These are phyloP conservation scores for Metschnikowia koreensis DNA, from an alignment of 805 yeast species.

Conservation along the genomic window DNA sequence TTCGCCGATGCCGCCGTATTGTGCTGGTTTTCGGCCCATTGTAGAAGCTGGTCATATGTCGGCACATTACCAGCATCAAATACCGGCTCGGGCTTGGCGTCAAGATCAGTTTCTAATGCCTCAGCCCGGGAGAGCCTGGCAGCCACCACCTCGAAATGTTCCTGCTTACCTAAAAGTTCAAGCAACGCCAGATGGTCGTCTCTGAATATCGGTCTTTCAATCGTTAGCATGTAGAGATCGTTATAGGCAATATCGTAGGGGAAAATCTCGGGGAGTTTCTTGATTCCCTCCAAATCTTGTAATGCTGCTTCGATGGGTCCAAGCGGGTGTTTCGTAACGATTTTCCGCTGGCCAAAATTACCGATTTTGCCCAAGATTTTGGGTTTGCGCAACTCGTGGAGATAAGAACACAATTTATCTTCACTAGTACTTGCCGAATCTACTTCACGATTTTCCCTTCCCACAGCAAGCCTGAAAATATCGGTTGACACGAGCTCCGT, in stretches of 20 bases:
- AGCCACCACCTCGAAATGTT: conserved; percentile 29
- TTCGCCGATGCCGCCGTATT: not conserved
- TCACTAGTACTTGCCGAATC: not conserved
- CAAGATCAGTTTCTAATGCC: conserved; percentile 2
- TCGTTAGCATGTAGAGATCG: conserved; percentile 27
- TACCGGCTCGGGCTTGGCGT: not conserved
- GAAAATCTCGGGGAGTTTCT: conserved; percentile 15
- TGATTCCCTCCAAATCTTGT: conserved; percentile 2
- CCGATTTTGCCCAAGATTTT: not conserved
- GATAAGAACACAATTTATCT: conserved; percentile 3
- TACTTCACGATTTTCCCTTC: not conserved
- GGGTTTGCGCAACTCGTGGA: not conserved
- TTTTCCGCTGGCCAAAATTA: not conserved
- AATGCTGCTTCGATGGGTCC: not conserved
- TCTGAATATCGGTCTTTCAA: conserved; percentile 27
- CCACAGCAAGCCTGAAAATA: conserved; percentile 27
- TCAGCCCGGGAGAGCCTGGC: conserved; percentile 15
- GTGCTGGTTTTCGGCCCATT: conserved; percentile 8
- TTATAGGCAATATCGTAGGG: conserved; percentile 34
- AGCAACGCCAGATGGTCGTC: conserved; percentile 26
- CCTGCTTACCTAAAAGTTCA: conserved; percentile 18
- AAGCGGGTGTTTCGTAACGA: not conserved
- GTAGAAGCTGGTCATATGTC: conserved; percentile 19
- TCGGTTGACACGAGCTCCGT: conserved; percentile 30
- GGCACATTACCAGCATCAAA: not conserved